phyloP scores from a whole-genome alignment of 768 basidiomycete species.

The Mycena filopes region DNA sequence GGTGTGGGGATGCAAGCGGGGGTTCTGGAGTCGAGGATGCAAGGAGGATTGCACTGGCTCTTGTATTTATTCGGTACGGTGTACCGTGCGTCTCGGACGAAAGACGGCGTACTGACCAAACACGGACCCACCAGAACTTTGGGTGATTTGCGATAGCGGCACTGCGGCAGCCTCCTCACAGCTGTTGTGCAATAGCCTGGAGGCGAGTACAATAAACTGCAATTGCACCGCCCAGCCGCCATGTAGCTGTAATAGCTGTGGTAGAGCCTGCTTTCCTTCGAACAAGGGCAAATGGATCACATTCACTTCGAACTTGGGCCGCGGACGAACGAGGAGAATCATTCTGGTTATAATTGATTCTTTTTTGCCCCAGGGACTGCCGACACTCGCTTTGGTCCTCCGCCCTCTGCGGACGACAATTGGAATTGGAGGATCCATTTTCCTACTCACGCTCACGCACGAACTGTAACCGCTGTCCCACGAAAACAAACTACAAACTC shows the following conservation, averaged over 20 bases:
- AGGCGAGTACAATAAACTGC: background rate
- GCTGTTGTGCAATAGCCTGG: background rate
- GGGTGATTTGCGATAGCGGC: background rate
- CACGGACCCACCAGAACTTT: slow-evolving; percentile 8
- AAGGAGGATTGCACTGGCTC: background rate
- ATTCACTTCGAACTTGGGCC: background rate
- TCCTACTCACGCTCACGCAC: background rate
- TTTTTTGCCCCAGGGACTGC: background rate
- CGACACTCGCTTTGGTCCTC: background rate
- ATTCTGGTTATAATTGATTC: background rate
- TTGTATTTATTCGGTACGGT: slow-evolving; percentile 13
- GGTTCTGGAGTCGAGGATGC: background rate
- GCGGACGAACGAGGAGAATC: slow-evolving; percentile 6
- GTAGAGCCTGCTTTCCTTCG: background rate
- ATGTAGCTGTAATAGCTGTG: too few species aligned
- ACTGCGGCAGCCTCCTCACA: background rate
- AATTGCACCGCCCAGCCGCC: background rate
- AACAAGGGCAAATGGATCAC: background rate
- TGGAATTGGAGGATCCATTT: background rate
- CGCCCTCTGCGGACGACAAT: slow-evolving; percentile 1
- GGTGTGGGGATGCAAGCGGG: background rate
- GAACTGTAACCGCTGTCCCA: background rate
- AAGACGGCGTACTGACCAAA: background rate
- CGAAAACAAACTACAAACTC: background rate
- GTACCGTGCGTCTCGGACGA: background rate